Percentiles rank a stretch among this genome's conserved stretches.
phyloP scores from a whole-genome alignment of 2,329 filamentous ascomycete species.

The Phoma sp. region DNA sequence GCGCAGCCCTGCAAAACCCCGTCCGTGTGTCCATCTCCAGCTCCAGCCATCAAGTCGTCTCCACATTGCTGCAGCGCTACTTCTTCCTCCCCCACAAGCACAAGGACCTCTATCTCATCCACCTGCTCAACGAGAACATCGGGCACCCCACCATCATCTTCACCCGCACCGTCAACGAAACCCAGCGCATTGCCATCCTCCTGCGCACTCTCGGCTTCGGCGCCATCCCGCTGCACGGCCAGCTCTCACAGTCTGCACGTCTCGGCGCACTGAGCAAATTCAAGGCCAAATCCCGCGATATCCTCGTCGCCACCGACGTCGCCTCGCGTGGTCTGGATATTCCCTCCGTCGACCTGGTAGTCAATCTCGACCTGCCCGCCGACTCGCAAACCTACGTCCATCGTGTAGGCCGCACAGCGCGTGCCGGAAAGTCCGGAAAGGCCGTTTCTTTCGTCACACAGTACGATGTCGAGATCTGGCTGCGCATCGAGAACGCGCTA shows the following conservation, averaged over 20 bases:
- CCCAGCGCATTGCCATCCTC: conserved; percentile 83
- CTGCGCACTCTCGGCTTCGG: conserved; percentile 85
- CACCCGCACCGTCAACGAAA: conserved; percentile 89
- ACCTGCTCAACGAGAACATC: conserved; percentile 82
- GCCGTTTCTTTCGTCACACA: conserved; percentile 85
- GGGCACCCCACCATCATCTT: conserved; percentile 92
- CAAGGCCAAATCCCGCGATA: conserved; percentile 77
- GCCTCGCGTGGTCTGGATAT: conserved; percentile 93
- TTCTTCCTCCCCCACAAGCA: conserved; percentile 77
- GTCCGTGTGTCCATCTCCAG: conserved; percentile 81
- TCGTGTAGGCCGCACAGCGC: conserved; percentile 84
- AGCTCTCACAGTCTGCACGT: conserved; percentile 86
- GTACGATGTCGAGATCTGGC: conserved; percentile 83
- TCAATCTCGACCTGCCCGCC: conserved; percentile 84
- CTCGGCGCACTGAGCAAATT: conserved; percentile 92
- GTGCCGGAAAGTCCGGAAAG: conserved; percentile 83
- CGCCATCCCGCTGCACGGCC: conserved; percentile 91
- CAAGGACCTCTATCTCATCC: conserved; percentile 90
- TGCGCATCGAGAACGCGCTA: conserved; percentile 82
- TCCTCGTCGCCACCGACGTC: conserved; percentile 93
- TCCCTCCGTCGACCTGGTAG: conserved; percentile 83
- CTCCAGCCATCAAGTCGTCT: conserved; percentile 89
- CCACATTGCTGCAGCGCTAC: conserved; percentile 85
- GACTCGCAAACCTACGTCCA: conserved; percentile 93
- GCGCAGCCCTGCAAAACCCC: conserved; percentile 85